Evolutionary conservation across 2,329 filamentous ascomycete species (phyloP).

Genomic region (Simplicillium sp.): DNA sequence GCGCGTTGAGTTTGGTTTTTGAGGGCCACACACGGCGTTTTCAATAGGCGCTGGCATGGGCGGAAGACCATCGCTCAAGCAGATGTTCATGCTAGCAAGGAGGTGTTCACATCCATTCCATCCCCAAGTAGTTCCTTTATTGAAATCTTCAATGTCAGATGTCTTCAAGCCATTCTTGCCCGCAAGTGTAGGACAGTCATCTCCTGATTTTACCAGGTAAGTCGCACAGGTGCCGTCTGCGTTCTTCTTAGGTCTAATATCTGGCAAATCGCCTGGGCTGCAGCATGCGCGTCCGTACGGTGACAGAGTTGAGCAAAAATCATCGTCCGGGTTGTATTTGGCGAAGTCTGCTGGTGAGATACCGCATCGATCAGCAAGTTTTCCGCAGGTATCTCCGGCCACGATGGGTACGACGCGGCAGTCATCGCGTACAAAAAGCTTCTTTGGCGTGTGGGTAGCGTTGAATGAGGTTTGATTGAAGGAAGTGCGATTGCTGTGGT

Average conservation of each 20-base stretch:
- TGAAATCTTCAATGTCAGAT: background rate
- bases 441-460: no score
- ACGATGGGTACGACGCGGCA: slow-evolving; percentile 17
- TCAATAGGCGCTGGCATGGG: slow-evolving; percentile 21
- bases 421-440: no score
- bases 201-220: slow-evolving; percentile 17
- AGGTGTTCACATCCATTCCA: slow-evolving; percentile 21
- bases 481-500: no score
- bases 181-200: background rate
- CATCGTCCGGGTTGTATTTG: slow-evolving; percentile 18
- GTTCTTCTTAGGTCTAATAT: background rate
- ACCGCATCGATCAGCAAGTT: slow-evolving; percentile 23
- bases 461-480: no score
- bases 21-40: slow-evolving; percentile 23
- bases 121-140: slow-evolving; percentile 17
- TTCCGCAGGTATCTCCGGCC: slow-evolving; percentile 21
- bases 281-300: slow-evolving; percentile 26
- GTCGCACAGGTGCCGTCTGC: slow-evolving; percentile 23
- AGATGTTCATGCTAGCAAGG: slow-evolving; percentile 16
- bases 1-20: slow-evolving; percentile 15
- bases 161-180: background rate
- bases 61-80: slow-evolving; percentile 21
- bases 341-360: slow-evolving; percentile 22
- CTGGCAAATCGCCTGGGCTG: slow-evolving; percentile 12
- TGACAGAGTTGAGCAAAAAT: slow-evolving; percentile 16